Base-by-base conservation (phyloP, 1,139 yeast species). In the Candida sojae region DNA sequence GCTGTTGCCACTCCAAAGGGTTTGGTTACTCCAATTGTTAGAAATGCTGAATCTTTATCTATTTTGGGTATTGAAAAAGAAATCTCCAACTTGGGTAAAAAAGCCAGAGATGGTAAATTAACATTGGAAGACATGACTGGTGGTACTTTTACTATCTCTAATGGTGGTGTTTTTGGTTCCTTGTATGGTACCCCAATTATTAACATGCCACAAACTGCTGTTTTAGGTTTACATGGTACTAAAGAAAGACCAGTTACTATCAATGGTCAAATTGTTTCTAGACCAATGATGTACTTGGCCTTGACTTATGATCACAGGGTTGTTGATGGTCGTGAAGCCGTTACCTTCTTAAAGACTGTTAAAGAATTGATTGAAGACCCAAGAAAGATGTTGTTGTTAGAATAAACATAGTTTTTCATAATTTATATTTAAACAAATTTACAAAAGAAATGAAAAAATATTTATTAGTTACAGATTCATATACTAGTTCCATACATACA, bases 1-100 rank as follows among this genome's bases (percentile, higher is more conserved):
- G 99, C 99, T 39, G 99, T 93, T 54, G 97, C 99, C 55, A 95
- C 99, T 57, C 99, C 99, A 67, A 93, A 95, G 82, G 99, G 99
- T 67, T 83, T 93, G 63, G 99, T 93, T 46, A 93, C 99, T 46
- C 99, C 99, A 56, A 93, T 93, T 54, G 91, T 93, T 48, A 91
- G 99, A 80, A 95, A 95, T 68, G 97, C 96, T 50, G 99, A 93
- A 77, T 85, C 96, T 29, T 77, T 89, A 59, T 83, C 92, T 48
- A 88, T 93, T 50, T 77, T 93, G 62, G 98, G 89, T 55, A 86
- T 93, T 60, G 99, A 93, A 76, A 71, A 86, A 63, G 97, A 90
- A 71, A 92, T 93, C 59, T 67, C 84, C 50, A 73, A 75, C 59
- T 80, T 93, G 65, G 96, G 98, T 73, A 78, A 78, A 68, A 93